Base-by-base conservation (phyloP, 1,284 basidiomycete species). In the Rhodotorula sp. region DNA sequence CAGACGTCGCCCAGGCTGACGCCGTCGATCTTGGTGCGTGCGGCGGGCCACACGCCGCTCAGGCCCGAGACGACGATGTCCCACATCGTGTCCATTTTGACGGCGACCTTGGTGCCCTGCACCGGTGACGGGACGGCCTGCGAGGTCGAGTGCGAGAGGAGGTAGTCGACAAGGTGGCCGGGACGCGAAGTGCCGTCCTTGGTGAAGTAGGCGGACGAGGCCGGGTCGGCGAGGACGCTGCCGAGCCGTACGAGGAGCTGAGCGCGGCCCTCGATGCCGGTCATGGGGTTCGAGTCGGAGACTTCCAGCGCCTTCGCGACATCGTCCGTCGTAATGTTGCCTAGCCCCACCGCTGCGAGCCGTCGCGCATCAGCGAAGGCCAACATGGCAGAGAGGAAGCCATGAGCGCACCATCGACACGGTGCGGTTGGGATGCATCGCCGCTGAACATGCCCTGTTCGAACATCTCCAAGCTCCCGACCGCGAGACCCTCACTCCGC, bases 381-480 rank as follows among this genome's bases (percentile, higher is more conserved):
- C 4, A 3, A 7, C 13, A 21, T 41, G 49, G 7, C 42, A 14
- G 14, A 14, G 19, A 44, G n/a, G 7, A 23, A 3, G 65, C 71
- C 41, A 34, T 7, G 16, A 53, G 17, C 49, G 44, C 21, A 93
- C 92, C 90, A 81, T 95, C 91, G 2, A 92, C 93, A 66, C 86
- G 86, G 79, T 87, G 85, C 19, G 89, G 90, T 74, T 91, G 76
- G 0, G 81, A 80, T 14, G 78, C 77, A 74, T 87, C 84, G n/a
- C 88, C 85, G 13, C 90, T 92, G 82, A 97, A 97, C 63, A 92
- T 82, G 1, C 95, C 95, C 9, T 84, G 81, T 62, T 86, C 81
- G 77, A 97, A 98, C 92, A 97, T 97, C 79, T 92, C 88, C 61
- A 93, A 83, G 77, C 91, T 93, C 0, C 93, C 95, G 8, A 97